Evolutionary conservation across 495 filamentous ascomycete species (phyloP).

Genomic region (Cenococcum geophilum): DNA sequence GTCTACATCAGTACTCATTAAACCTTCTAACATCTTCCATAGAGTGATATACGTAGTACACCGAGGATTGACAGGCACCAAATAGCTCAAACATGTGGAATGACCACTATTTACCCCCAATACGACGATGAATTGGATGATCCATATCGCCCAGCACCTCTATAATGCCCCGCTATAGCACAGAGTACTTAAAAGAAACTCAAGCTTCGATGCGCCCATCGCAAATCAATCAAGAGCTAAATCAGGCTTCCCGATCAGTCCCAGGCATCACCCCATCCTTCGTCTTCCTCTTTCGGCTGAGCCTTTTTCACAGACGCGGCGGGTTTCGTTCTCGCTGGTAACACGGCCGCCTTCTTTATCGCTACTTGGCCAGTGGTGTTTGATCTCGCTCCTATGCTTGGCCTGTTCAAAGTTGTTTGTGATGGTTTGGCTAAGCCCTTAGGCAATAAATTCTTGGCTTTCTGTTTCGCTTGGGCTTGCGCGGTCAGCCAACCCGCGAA

Average conservation of each 20-base stretch:
- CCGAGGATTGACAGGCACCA: too few relatives aligned
- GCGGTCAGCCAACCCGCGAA: conserved; percentile 91
- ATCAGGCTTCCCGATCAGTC: conserved; percentile 17
- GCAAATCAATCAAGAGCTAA: neutral
- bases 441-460: conserved; percentile 55
- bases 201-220: neutral
- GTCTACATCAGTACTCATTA: too few relatives aligned
- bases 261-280: conserved; percentile 66
- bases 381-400: conserved; percentile 34
- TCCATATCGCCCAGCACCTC: neutral
- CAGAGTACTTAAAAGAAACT: neutral
- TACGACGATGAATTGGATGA: too few relatives aligned
- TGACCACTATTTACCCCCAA: too few relatives aligned
- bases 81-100: too few relatives aligned
- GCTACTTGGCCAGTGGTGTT: conserved; percentile 34
- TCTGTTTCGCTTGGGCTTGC: conserved; percentile 64
- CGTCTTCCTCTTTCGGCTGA: conserved; percentile 48
- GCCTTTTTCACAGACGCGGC: conserved; percentile 30
- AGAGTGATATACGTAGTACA: too few relatives aligned
- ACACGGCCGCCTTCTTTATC: conserved; percentile 41
- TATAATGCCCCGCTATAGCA: neutral
- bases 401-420: conserved; percentile 17
- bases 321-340: conserved; percentile 35
- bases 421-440: conserved; percentile 65
- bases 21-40: too few relatives aligned